phyloP scores from a whole-genome alignment of 106 monocot genomes.

The Triglochin maritima region DNA sequence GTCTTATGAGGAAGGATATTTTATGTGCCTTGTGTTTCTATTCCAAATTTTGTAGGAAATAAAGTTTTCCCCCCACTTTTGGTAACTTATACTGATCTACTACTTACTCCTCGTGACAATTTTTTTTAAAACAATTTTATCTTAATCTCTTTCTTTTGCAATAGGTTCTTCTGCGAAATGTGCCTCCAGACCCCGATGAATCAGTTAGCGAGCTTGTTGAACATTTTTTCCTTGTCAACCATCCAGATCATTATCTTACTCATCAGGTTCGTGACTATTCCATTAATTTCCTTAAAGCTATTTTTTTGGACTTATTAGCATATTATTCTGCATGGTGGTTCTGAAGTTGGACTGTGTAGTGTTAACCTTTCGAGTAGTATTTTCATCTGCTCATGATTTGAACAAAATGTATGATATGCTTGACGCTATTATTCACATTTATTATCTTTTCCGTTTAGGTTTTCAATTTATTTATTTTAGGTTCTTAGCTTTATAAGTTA shows the following conservation, averaged over 20 bases:
- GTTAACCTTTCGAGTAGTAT: not conserved
- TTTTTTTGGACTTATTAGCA: not conserved
- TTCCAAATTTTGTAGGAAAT: no score
- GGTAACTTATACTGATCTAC: not conserved
- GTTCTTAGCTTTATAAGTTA: not conserved
- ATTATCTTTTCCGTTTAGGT: no score
- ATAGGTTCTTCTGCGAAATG: constrained; percentile 78
- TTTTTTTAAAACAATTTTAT: not conserved
- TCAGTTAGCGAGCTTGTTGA: constrained; percentile 85
- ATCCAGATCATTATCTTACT: constrained; percentile 79
- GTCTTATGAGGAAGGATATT: no score
- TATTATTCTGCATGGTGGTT: not conserved
- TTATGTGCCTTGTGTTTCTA: no score
- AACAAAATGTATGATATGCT: not conserved
- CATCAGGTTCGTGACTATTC: constrained; percentile 52
- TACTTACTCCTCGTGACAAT: not conserved
- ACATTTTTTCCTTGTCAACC: constrained; percentile 96
- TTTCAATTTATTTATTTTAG: no score
- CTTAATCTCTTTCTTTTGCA: not conserved
- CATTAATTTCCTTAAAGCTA: no score
- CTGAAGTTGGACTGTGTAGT: not conserved
- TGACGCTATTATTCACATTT: no score
- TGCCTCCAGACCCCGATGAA: constrained; percentile 89
- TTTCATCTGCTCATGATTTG: no score
- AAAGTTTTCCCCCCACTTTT: no score